These are phyloP conservation scores for Forsythia suspensa DNA, from an alignment of 257 asterid genomes.

Conservation along the genomic window DNA sequence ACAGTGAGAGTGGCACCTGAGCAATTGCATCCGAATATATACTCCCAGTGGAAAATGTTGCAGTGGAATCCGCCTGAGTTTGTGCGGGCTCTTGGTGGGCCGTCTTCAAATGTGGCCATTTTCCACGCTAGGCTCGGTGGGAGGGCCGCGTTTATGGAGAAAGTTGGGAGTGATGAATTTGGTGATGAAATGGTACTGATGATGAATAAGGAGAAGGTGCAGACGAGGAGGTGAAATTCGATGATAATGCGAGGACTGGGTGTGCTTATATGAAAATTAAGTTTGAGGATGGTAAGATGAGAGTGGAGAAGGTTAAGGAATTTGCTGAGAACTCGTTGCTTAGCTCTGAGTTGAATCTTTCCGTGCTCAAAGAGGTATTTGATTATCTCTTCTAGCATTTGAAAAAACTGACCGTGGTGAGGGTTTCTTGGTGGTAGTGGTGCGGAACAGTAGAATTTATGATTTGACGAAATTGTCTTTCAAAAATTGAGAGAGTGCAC, in stretches of 20 bases:
- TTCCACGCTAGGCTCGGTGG: conserved; percentile 92
- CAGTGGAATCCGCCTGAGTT: conserved; percentile 98
- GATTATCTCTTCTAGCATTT: not conserved
- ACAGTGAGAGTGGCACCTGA: conserved; percentile 72
- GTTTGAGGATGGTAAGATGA: conserved; percentile 28
- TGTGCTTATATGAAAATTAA: conserved; percentile 65
- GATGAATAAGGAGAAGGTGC: conserved; percentile 90
- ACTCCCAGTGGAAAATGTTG: conserved; percentile 92
- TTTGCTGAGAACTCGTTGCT: conserved; percentile 76
- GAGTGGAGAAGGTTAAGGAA: conserved; percentile 60
- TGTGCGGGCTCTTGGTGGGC: conserved; percentile 86
- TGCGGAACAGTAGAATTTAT: too few relatives aligned
- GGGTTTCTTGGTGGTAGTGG: too few relatives aligned
- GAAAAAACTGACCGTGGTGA: not conserved
- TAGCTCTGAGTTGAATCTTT: conserved; percentile 67
- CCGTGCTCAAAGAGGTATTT: conserved; percentile 85
- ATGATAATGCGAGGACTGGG: conserved; percentile 43
- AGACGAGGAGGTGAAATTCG: conserved; percentile 73
- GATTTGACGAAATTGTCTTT: too few relatives aligned
- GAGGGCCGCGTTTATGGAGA: conserved; percentile 88
- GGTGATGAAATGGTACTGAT: conserved; percentile 73
- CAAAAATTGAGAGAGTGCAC: too few relatives aligned
- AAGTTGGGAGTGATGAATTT: conserved; percentile 73
- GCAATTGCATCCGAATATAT: conserved; percentile 83
- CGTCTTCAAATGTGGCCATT: conserved; percentile 83